Conservation (phyloP, 352 stramenopile genomes). For the Phytopythium helicoides region DNA sequence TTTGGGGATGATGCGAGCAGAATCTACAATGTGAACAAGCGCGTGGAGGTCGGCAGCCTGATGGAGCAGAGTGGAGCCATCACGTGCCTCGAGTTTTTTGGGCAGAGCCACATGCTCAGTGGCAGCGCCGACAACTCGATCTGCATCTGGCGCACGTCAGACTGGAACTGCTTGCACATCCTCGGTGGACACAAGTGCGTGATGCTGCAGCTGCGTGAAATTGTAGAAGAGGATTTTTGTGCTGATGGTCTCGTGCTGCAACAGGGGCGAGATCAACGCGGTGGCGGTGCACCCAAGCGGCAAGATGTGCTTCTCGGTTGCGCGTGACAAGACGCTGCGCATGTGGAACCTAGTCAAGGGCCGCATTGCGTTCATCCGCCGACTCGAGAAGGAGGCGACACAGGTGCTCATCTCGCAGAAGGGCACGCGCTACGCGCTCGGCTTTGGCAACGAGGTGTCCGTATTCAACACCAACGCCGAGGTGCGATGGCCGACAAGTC, state of each 20-base stretch:
- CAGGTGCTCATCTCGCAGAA: constrained; percentile 76
- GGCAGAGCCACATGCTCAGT: constrained; percentile 85
- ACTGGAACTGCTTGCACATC: constrained; percentile 90
- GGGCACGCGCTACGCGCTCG: constrained; percentile 64
- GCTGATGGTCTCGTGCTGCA: neutral
- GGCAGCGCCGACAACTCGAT: constrained; percentile 87
- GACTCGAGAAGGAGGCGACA: constrained; percentile 77
- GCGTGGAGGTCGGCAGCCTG: constrained; percentile 81
- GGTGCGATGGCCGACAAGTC: constrained; percentile 12
- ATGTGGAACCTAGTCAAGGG: constrained; percentile 92
- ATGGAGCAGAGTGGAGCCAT: constrained; percentile 88
- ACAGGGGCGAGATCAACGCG: constrained; percentile 74
- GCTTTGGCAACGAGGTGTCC: constrained; percentile 70
- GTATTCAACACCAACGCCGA: constrained; percentile 84
- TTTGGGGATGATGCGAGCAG: constrained; percentile 20
- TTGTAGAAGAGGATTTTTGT: neutral
- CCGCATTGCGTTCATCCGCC: constrained; percentile 84
- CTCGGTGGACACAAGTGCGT: constrained; percentile 85
- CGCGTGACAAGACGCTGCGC: constrained; percentile 77
- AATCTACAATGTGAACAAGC: constrained; percentile 89
- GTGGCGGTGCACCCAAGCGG: constrained; percentile 88
- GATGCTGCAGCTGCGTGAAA: neutral
- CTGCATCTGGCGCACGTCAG: constrained; percentile 87
- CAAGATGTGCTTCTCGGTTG: constrained; percentile 85
- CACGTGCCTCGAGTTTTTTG: constrained; percentile 86